Evolutionary conservation across 352 stramenopile genomes (phyloP).

Genomic region (Pythium myriotylum): DNA sequence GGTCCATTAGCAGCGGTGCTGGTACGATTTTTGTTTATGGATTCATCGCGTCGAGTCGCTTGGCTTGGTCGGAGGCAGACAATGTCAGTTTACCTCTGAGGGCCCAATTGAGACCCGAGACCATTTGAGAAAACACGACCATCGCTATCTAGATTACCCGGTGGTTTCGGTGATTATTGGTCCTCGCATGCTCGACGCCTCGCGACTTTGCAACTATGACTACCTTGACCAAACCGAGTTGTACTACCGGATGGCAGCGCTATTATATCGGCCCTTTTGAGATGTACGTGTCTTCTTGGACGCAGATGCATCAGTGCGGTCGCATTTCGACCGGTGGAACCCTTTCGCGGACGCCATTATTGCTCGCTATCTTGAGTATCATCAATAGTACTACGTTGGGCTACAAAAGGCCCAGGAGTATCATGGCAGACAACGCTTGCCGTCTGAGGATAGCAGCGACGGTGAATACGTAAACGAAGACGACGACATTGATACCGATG

Average conservation of each 20-base stretch:
- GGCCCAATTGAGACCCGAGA: not conserved
- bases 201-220: slow-evolving; percentile 9
- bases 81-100: not conserved
- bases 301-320: not conserved
- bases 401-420: slow-evolving; percentile 15
- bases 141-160: slow-evolving; percentile 12
- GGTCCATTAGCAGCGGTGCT: slow-evolving; percentile 27
- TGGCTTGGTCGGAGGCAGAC: not conserved
- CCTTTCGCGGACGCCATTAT: slow-evolving; percentile 3
- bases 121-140: slow-evolving; percentile 8
- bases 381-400: slow-evolving; percentile 26
- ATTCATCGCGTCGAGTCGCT: slow-evolving; percentile 5
- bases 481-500: not conserved
- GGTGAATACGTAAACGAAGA: not conserved
- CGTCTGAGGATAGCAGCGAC: not conserved
- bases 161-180: slow-evolving; percentile 24
- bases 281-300: slow-evolving; percentile 2
- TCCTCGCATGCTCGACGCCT: slow-evolving; percentile 12
- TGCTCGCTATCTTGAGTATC: slow-evolving; percentile 2
- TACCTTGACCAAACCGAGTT: slow-evolving; percentile 16
- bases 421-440: not conserved
- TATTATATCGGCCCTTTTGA: slow-evolving; percentile 25
- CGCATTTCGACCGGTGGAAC: not conserved
- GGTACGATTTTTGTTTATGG: slow-evolving; percentile 33
- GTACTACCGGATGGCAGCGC: slow-evolving; percentile 15